Percentiles rank a stretch among this genome's conserved stretches.
Evolutionary conservation across 768 basidiomycete genomes (phyloP).

Genomic region (Coprinellus micaceus): DNA sequence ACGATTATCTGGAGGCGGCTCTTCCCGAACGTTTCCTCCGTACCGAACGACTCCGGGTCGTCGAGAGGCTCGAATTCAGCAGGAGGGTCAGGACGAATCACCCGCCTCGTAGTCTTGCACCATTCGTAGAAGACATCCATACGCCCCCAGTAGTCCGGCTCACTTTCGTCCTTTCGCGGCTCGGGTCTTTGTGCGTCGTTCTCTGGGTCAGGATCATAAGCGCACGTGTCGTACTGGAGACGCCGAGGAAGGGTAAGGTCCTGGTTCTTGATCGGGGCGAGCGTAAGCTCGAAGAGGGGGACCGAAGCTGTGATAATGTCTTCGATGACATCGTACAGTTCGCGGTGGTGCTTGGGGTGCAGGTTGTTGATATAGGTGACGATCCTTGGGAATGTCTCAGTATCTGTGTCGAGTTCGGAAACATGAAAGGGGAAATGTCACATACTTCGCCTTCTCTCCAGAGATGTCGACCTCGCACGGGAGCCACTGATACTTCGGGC

Average conservation of each 20-base stretch:
- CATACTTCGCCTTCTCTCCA: conserved; percentile 15
- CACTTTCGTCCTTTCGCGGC: neutral
- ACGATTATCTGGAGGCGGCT: conserved; percentile 14
- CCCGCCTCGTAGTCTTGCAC: neutral
- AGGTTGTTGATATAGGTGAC: conserved; percentile 1
- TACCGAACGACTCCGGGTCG: neutral
- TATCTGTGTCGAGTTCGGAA: neutral
- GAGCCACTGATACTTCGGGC: conserved; percentile 13
- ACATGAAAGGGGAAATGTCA: neutral
- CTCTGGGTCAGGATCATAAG: neutral
- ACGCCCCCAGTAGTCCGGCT: neutral
- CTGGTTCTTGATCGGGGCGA: neutral
- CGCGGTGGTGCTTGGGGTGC: neutral
- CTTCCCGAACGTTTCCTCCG: neutral
- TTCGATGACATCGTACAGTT: neutral
- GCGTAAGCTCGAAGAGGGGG: neutral
- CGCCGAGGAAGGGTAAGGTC: neutral
- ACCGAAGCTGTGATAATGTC: neutral
- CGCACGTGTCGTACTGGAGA: too few species aligned
- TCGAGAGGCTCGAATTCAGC: neutral
- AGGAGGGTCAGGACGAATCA: neutral
- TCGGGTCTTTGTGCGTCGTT: neutral
- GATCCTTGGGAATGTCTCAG: neutral
- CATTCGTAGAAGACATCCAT: neutral
- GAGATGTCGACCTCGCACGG: conserved; percentile 15